These are phyloP conservation scores for Penicillium decumbens DNA, from an alignment of 2,329 filamentous ascomycete species.

Conservation along the genomic window DNA sequence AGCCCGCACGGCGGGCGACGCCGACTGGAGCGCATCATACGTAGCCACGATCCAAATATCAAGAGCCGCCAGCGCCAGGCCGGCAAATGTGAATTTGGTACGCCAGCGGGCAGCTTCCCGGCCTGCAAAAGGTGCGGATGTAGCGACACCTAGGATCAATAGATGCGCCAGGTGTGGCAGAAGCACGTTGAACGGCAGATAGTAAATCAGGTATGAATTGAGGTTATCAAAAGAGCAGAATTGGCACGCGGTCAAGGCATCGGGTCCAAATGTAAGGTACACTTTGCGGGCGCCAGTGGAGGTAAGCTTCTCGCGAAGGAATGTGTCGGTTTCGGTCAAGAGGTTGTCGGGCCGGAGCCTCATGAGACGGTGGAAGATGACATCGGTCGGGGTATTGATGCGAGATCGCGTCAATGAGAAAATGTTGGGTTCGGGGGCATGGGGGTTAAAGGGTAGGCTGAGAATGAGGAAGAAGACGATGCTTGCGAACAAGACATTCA, in stretches of 20 bases:
- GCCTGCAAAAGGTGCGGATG: slow-evolving; percentile 63
- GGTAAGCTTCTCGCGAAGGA: slow-evolving; percentile 64
- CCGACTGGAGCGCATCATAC: slow-evolving; percentile 53
- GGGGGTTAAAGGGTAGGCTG: slow-evolving; percentile 65
- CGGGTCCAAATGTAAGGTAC: slow-evolving; percentile 78
- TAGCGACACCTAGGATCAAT: slow-evolving; percentile 64
- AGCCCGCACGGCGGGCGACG: slow-evolving; percentile 60
- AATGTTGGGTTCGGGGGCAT: slow-evolving; percentile 56
- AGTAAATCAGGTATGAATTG: slow-evolving; percentile 72
- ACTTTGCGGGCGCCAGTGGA: slow-evolving; percentile 68
- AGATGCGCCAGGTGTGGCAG: slow-evolving; percentile 79
- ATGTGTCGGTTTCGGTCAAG: slow-evolving; percentile 54
- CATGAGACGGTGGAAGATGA: slow-evolving; percentile 72
- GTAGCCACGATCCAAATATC: slow-evolving; percentile 64
- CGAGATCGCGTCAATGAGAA: slow-evolving; percentile 73
- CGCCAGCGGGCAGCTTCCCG: slow-evolving; percentile 65
- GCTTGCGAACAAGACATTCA: slow-evolving; percentile 52
- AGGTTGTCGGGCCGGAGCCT: slow-evolving; percentile 36
- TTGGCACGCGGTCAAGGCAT: slow-evolving; percentile 67
- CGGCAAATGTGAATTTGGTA: slow-evolving; percentile 61
- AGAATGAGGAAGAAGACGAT: slow-evolving; percentile 53
- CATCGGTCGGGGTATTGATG: slow-evolving; percentile 76
- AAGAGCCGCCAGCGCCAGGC: slow-evolving; percentile 53
- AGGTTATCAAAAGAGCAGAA: slow-evolving; percentile 74
- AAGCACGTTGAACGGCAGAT: slow-evolving; percentile 63